Percentiles rank a stretch among this genome's conserved stretches.
phyloP scores from a whole-genome alignment of 352 stramenopile genomes.

The Globisporangium carolinianum region DNA sequence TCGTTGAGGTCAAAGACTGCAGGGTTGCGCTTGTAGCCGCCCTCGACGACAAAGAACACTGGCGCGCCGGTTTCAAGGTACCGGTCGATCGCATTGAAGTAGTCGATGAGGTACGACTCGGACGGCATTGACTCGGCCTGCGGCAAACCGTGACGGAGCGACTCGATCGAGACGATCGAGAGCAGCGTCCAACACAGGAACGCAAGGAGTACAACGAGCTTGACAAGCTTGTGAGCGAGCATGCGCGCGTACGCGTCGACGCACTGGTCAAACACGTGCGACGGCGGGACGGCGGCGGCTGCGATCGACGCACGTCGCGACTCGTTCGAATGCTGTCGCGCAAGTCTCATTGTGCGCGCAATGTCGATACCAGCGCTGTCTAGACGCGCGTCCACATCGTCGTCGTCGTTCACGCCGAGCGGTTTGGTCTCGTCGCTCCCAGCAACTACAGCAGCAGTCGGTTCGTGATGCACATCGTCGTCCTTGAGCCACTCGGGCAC shows the following conservation, averaged over 20 bases:
- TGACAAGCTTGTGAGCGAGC: constrained; percentile 35
- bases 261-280: constrained; percentile 32
- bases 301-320: constrained; percentile 12
- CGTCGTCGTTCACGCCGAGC: not conserved
- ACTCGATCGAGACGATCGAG: constrained; percentile 45
- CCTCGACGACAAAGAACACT: constrained; percentile 72
- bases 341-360: not conserved
- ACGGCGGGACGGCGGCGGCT: constrained; percentile 6
- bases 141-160: constrained; percentile 45
- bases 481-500: constrained; percentile 12
- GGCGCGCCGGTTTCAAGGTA: constrained; percentile 36
- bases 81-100: constrained; percentile 40
- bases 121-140: constrained; percentile 46
- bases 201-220: constrained; percentile 45
- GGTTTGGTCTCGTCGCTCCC: not conserved
- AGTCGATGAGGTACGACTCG: constrained; percentile 49
- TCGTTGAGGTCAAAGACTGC: constrained; percentile 29
- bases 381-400: not conserved
- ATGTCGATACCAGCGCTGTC: not conserved
- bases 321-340: constrained; percentile 10
- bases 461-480: not conserved
- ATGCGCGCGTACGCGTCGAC: constrained; percentile 36
- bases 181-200: constrained; percentile 41
- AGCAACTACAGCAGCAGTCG: not conserved
- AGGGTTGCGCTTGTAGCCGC: constrained; percentile 43